Evolutionary conservation across 768 basidiomycete genomes (phyloP).

Genomic region (Tricholoma sp.): DNA sequence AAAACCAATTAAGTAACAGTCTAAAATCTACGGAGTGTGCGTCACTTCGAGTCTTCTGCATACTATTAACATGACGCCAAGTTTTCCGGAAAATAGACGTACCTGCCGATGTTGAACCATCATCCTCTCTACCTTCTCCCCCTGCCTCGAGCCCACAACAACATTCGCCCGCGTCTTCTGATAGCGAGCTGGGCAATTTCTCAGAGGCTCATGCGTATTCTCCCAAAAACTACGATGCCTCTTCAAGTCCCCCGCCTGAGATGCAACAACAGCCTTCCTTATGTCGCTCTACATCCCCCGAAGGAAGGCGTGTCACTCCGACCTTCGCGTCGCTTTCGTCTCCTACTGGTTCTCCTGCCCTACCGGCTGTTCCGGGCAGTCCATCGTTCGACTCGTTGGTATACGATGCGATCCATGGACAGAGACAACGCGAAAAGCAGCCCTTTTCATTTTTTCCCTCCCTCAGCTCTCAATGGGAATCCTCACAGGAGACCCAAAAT

Average conservation of each 20-base stretch:
- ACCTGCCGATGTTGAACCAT: conserved; percentile 7
- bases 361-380: conserved; percentile 10
- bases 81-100: not conserved
- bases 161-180: conserved; percentile 6
- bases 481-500: conserved; percentile 10
- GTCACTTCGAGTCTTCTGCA: not conserved
- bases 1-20: not conserved
- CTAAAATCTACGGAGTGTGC: conserved; percentile 1
- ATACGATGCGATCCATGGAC: conserved; percentile 6
- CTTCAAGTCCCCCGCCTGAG: not conserved
- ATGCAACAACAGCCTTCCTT: not conserved
- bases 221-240: not conserved
- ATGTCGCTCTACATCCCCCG: not conserved
- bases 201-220: not conserved
- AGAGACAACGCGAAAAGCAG: not conserved
- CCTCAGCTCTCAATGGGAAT: not conserved
- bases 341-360: conserved; percentile 10
- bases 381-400: conserved; percentile 17
- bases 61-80: not conserved
- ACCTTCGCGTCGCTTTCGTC: conserved; percentile 25
- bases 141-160: conserved; percentile 25
- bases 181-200: not conserved
- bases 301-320: conserved; percentile 5
- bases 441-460: not conserved
- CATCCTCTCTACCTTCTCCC: conserved; percentile 29